Evolutionary conservation across 495 filamentous ascomycete species (phyloP).

Genomic region (Tuber borchii): DNA sequence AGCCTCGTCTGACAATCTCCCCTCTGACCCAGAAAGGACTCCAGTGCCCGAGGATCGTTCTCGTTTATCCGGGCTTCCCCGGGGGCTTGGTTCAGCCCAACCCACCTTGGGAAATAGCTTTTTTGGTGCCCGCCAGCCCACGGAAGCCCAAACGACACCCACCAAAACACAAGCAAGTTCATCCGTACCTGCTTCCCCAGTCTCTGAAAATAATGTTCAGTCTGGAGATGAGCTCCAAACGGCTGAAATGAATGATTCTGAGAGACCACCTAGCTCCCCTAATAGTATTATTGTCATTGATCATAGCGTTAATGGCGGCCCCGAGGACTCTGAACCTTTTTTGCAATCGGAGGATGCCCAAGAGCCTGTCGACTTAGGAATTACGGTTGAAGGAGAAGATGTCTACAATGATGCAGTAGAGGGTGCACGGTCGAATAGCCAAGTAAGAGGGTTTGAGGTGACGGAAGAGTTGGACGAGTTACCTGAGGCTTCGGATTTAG

Average conservation of each 20-base stretch:
- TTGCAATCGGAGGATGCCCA: constrained; percentile 2
- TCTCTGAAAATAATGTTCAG: not conserved
- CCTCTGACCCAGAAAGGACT: not conserved
- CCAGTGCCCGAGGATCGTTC: constrained; percentile 5
- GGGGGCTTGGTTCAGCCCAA: not conserved
- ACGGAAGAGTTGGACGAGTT: not conserved
- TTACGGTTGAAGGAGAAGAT: constrained; percentile 1
- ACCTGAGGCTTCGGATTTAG: constrained; percentile 5
- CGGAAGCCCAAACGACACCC: not conserved
- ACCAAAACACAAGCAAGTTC: not conserved
- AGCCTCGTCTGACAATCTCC: not conserved
- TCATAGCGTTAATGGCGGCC: not conserved
- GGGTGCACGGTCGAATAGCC: not conserved
- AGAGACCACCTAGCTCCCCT: not conserved
- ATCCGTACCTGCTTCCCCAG: not conserved
- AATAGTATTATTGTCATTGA: not conserved
- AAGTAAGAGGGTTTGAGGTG: not conserved
- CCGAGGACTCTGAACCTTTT: too few relatives aligned
- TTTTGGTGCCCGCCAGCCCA: not conserved
- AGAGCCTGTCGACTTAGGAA: not conserved
- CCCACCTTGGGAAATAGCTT: not conserved
- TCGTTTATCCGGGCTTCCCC: not conserved
- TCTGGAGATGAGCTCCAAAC: not conserved
- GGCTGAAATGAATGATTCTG: not conserved
- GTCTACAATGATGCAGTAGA: constrained; percentile 15